Evolutionary conservation across 208 protist genomes (phyloP), one percentile per base, ranked within the genome.

Genomic region (Acanthamoeba lenticulata): DNA sequence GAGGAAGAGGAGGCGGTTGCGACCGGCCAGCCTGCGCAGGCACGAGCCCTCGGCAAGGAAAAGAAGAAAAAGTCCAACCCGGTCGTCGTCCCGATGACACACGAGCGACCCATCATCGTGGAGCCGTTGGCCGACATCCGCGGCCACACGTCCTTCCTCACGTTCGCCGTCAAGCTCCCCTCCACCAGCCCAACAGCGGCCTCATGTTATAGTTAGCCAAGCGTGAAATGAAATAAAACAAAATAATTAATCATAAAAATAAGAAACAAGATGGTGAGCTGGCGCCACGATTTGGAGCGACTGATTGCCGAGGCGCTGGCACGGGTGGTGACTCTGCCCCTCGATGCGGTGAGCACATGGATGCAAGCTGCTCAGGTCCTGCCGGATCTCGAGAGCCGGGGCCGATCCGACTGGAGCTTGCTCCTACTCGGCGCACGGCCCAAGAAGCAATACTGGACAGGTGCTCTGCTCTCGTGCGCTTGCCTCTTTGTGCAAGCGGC

Each of bases 81-180:
- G 88, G 85, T 15, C 19, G 7, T 57, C 85, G 27, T 90, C 27
- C 60, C 85, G 24, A n/a, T 74, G 85, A 34, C 24, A 1, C 36
- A 81, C 21, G 60, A 60, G 40, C 13, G 21, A 7, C 21, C 57
- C n/a, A 47, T 42, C 38, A 42, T 92, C 27, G 32, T 90, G 6
- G 69, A 62, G 49, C 94, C 89, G 86, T n/a, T 79, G 2, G 94
- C 1, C 21, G 60, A 94, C n/a, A 90, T 90, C 17, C 79, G 95
- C 52, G 95, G 95, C 44, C 95, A 96, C 77, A 96, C 95, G 11
- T 83, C 94, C 47, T 96, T 96, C 92, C 81, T 96, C 29, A 95
- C 95, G 42, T 96, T 96, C 94, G 95, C 95, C 94, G 62, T n/a
- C 44, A 94, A 52, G 45, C 44, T 67, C n/a, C 57, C 27, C 5